Evolutionary conservation across 352 stramenopile species (phyloP).

Genomic region (Thraustochytrium striatum): DNA sequence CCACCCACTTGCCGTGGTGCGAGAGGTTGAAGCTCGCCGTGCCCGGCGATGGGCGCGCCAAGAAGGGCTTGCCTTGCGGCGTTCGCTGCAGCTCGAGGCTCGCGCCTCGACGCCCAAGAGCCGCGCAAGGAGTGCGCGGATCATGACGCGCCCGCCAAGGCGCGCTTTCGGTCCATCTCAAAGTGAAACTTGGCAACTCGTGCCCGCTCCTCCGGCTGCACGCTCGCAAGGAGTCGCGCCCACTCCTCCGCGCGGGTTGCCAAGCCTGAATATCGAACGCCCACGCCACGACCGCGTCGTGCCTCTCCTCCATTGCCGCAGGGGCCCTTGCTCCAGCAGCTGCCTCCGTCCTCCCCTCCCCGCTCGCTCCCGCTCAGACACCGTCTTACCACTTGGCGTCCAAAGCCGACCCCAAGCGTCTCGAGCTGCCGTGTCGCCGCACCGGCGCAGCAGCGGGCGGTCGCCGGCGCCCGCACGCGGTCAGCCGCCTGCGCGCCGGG

Average conservation of each 20-base stretch:
- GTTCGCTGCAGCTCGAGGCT: background rate
- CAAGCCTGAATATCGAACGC: too few species aligned
- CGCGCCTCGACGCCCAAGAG: background rate
- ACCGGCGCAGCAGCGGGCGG: too few species aligned
- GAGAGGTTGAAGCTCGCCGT: conserved; percentile 24
- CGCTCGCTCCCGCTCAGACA: background rate
- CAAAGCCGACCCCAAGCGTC: background rate
- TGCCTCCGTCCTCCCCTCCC: background rate
- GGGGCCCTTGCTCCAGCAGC: background rate
- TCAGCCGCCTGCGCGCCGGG: too few species aligned
- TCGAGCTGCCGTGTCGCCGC: too few species aligned
- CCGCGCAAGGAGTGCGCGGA: background rate
- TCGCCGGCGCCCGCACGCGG: too few species aligned
- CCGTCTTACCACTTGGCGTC: background rate
- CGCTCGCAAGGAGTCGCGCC: background rate
- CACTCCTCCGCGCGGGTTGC: background rate
- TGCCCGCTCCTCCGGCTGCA: background rate
- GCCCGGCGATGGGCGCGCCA: background rate
- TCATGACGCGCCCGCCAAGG: conserved; percentile 15
- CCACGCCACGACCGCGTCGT: background rate
- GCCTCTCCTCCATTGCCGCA: background rate
- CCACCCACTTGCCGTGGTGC: conserved; percentile 34
- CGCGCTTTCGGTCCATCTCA: background rate
- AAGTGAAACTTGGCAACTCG: conserved; percentile 22
- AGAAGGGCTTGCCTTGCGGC: conserved; percentile 2